Evolutionary conservation across 139 green algal species (phyloP).

Genomic region (Chlorella ohadii): DNA sequence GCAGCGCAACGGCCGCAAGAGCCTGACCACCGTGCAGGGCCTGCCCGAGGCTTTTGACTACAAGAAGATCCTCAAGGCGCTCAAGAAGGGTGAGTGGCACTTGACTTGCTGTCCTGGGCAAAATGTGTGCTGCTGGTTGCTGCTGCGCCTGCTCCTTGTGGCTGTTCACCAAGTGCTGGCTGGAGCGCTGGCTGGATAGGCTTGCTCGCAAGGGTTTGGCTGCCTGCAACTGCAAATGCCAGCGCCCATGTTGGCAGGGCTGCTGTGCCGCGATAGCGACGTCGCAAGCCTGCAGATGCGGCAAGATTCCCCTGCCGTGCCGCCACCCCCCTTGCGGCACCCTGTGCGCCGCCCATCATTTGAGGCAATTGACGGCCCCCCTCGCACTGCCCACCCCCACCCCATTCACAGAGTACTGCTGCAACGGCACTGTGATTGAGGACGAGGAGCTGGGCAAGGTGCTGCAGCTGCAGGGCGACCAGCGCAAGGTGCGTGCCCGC

Average conservation of each 20-base stretch:
- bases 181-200: too few species aligned
- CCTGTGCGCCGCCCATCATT: too few species aligned
- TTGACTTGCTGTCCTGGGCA: too few species aligned
- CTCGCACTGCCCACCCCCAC: too few species aligned
- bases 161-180: background rate
- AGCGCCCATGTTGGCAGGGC: too few species aligned
- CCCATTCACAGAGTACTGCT: conserved; percentile 92
- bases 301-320: too few species aligned
- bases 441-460: conserved; percentile 93
- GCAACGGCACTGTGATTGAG: conserved; percentile 98
- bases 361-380: background rate
- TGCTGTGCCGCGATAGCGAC: too few species aligned
- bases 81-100: conserved; percentile 91
- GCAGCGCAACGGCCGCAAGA: conserved; percentile 98
- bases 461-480: conserved; percentile 99
- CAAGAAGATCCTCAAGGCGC: conserved; percentile 98
- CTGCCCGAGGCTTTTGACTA: conserved; percentile 94
- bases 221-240: too few species aligned
- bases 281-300: too few species aligned
- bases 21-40: conserved; percentile 96
- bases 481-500: conserved; percentile 82
- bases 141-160: too few species aligned
- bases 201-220: too few species aligned
- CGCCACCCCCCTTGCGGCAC: too few species aligned
- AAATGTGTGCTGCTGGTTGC: background rate